A percentile compares a stretch with the other conserved stretches of the same genome.
Conservation (phyloP, 169 alveolate species). For the Plasmodium adleri region DNA sequence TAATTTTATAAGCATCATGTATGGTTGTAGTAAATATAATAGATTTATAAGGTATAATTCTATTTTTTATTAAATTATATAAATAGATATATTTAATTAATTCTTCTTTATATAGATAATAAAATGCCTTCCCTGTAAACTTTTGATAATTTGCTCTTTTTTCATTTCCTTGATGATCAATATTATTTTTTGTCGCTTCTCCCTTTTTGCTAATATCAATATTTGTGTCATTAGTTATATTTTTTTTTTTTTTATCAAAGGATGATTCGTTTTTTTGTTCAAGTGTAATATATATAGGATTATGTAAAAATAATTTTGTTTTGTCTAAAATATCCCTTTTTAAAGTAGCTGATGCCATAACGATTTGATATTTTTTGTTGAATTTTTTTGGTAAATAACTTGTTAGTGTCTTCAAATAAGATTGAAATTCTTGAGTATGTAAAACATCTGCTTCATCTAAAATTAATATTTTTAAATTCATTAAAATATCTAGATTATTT, state of each 20-base stretch:
- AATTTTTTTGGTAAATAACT: constrained; percentile 50
- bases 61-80: constrained; percentile 35
- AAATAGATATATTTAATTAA: constrained; percentile 53
- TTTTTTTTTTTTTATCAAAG: not conserved
- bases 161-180: not conserved
- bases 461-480: constrained; percentile 73
- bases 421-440: constrained; percentile 80
- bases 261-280: not conserved
- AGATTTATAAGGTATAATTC: constrained; percentile 19
- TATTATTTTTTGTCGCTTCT: not conserved
- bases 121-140: constrained; percentile 51
- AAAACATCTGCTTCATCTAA: constrained; percentile 86
- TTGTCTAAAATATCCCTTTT: constrained; percentile 7
- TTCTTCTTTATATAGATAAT: constrained; percentile 35
- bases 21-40: constrained; percentile 49
- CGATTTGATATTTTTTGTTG: constrained; percentile 56
- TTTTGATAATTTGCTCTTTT: not conserved
- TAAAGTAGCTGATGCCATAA: constrained; percentile 75
- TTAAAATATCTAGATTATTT: constrained; percentile 55
- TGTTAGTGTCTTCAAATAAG: constrained; percentile 54
- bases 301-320: constrained; percentile 40
- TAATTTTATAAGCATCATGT: constrained; percentile 48
- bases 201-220: too few species aligned
- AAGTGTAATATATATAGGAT: constrained; percentile 30
- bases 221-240: not conserved